Evolutionary conservation across 1,284 basidiomycete species (phyloP).

Genomic region (Anthracocystis panici-leucophaei): DNA sequence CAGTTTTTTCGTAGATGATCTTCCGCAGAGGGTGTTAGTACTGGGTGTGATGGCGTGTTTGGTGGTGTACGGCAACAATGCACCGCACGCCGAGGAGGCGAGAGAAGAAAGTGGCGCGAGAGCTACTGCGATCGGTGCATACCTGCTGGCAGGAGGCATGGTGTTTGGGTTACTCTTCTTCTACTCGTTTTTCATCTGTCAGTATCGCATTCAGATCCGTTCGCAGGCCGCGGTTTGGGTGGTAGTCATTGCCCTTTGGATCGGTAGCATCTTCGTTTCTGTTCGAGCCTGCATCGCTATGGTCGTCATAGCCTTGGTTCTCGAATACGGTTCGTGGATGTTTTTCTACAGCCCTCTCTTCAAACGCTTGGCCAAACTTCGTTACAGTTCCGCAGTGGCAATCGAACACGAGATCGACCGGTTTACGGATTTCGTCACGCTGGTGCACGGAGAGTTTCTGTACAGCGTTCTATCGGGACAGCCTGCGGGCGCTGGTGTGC

Average conservation of each 20-base stretch:
- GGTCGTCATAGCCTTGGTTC: slow-evolving; percentile 42
- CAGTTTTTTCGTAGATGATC: slow-evolving; percentile 60
- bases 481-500: slow-evolving; percentile 55
- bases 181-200: slow-evolving; percentile 60
- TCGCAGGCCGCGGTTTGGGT: slow-evolving; percentile 39
- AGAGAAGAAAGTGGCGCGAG: slow-evolving; percentile 41
- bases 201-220: slow-evolving; percentile 60
- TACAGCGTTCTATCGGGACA: slow-evolving; percentile 44
- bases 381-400: slow-evolving; percentile 55
- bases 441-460: slow-evolving; percentile 60
- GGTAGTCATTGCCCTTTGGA: slow-evolving; percentile 45
- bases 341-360: slow-evolving; percentile 57
- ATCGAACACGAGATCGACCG: slow-evolving; percentile 65
- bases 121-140: slow-evolving; percentile 54
- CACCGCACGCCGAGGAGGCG: slow-evolving; percentile 37
- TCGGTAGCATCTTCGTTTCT: slow-evolving; percentile 56
- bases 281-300: slow-evolving; percentile 52
- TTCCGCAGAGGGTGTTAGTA: slow-evolving; percentile 55
- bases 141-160: slow-evolving; percentile 49
- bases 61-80: slow-evolving; percentile 63
- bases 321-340: slow-evolving; percentile 54
- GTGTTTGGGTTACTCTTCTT: slow-evolving; percentile 39
- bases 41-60: slow-evolving; percentile 60
- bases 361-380: slow-evolving; percentile 50
- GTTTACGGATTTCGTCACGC: slow-evolving; percentile 60